Base-by-base conservation (phyloP, 441 rosid genomes). In the Croton setiger region DNA sequence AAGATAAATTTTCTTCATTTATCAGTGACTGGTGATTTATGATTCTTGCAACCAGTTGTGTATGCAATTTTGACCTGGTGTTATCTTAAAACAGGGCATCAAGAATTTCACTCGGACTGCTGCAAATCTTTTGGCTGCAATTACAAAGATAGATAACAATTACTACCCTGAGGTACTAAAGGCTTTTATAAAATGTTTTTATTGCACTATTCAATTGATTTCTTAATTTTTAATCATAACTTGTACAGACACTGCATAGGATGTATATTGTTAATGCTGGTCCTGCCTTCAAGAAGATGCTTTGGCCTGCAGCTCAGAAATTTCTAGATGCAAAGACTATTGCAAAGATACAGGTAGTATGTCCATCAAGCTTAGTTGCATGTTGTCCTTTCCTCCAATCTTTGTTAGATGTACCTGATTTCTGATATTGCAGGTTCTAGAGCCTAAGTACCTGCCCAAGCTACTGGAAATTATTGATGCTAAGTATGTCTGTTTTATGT, bases 271-370 rank as follows among this genome's bases (percentile, higher is more conserved):
- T 95, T 66, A 95, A 95, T 78, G 98, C 98, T 65, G 98, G 98
- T 63, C 83, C 98, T 62, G 98, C 91, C 60, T 95, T 95, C 84
- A 95, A 91, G 75, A 92, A 82, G 80, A 83, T 92, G 95, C 96
- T 92, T 66, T 95, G 98, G 99, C 99, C 98, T 75, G 93, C 93
- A 49, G 99, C 97, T 8, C 99, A 92, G 76, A 95, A 92, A 67
- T 84, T 91, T 84, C 95, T 95, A 52, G 99, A 95, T 73, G 77
- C 85, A 76, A 89, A 85, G 80, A 95, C 98, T 45, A 81, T 89
- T 11, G 75, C 86, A 66, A 92, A 95, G 86, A 95, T 92, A 80
- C 92, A 91, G 76, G 99, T 88, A 80, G 74, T 73, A 56, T 69
- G 21, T 48, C 43, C 76, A 67, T 63, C 43, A 60, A 35, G 63